phyloP scores from a whole-genome alignment of 345 rosid species.

The Rhodamnia rubescens region DNA sequence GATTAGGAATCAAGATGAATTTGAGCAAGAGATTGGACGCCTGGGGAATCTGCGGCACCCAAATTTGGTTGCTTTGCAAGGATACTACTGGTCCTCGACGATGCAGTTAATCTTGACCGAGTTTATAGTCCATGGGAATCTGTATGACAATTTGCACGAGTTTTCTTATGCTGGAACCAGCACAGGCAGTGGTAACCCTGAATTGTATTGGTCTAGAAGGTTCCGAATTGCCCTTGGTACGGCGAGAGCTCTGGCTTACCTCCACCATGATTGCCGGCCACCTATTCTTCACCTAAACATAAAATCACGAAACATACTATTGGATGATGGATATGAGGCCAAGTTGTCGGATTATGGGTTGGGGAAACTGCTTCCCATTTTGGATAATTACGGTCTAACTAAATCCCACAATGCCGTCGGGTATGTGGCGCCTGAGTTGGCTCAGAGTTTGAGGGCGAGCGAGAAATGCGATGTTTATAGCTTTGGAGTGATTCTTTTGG shows the following conservation, averaged over 20 bases:
- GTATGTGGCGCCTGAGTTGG: conserved; percentile 94
- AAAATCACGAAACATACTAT: conserved; percentile 78
- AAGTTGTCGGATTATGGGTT: conserved; percentile 85
- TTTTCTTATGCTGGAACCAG: conserved; percentile 47
- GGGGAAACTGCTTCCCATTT: conserved; percentile 68
- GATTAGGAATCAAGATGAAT: conserved; percentile 82
- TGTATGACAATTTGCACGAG: conserved; percentile 70
- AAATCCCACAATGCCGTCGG: conserved; percentile 87
- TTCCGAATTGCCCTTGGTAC: conserved; percentile 83
- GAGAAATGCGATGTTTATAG: conserved; percentile 93
- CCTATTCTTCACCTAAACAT: conserved; percentile 87
- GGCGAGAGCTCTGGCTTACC: conserved; percentile 80
- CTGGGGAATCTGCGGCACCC: conserved; percentile 63
- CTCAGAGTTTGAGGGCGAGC: conserved; percentile 61
- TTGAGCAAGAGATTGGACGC: conserved; percentile 78
- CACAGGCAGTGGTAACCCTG: conserved; percentile 47
- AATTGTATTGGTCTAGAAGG: conserved; percentile 71
- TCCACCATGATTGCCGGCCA: conserved; percentile 87
- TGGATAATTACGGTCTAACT: conserved; percentile 63
- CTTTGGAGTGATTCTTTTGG: conserved; percentile 84
- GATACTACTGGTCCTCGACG: conserved; percentile 80
- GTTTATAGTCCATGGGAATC: conserved; percentile 60
- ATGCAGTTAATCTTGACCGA: conserved; percentile 79
- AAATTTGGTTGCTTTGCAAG: conserved; percentile 75
- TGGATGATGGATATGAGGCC: conserved; percentile 63